These are phyloP conservation scores for Picea abies DNA, from an alignment of 83 land plant species.

Conservation along the genomic window DNA sequence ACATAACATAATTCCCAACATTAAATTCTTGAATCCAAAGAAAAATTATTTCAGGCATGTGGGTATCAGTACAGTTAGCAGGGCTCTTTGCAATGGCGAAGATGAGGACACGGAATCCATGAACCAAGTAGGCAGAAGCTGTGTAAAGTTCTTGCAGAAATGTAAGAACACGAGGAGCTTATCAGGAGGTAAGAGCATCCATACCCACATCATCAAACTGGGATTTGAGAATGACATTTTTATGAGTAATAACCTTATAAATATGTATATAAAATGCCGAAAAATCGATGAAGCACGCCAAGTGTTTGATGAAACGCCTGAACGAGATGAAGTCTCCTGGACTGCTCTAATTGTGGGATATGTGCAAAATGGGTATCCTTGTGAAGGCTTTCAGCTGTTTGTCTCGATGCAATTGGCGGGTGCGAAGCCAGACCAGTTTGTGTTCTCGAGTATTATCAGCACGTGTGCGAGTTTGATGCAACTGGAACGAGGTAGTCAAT, in stretches of 20 bases:
- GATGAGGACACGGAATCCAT: too few relatives aligned
- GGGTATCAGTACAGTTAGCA: too few relatives aligned
- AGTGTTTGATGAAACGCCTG: slow-evolving; percentile 22
- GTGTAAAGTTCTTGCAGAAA: too few relatives aligned
- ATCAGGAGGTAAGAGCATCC: background rate
- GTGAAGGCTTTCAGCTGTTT: slow-evolving; percentile 29
- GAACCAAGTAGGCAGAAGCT: too few relatives aligned
- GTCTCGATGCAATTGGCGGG: slow-evolving; percentile 44
- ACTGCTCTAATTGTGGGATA: slow-evolving; percentile 44
- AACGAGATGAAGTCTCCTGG: slow-evolving; percentile 30
- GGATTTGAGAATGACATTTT: slow-evolving; percentile 6
- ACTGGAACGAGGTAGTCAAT: slow-evolving; percentile 31
- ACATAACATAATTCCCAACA: too few relatives aligned
- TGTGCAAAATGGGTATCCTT: slow-evolving; percentile 29
- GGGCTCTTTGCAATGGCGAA: too few relatives aligned
- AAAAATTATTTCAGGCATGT: too few relatives aligned
- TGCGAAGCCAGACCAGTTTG: slow-evolving; percentile 38
- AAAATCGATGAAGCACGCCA: slow-evolving; percentile 23
- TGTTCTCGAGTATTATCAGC: slow-evolving; percentile 47
- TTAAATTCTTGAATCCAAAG: too few relatives aligned
- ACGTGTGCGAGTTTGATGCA: slow-evolving; percentile 49
- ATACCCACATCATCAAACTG: background rate
- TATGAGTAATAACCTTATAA: slow-evolving; percentile 22
- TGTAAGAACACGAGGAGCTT: too few relatives aligned
- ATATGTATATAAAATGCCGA: slow-evolving; percentile 5